phyloP scores from a whole-genome alignment of 352 stramenopile species.

The Plasmopara muralis region DNA sequence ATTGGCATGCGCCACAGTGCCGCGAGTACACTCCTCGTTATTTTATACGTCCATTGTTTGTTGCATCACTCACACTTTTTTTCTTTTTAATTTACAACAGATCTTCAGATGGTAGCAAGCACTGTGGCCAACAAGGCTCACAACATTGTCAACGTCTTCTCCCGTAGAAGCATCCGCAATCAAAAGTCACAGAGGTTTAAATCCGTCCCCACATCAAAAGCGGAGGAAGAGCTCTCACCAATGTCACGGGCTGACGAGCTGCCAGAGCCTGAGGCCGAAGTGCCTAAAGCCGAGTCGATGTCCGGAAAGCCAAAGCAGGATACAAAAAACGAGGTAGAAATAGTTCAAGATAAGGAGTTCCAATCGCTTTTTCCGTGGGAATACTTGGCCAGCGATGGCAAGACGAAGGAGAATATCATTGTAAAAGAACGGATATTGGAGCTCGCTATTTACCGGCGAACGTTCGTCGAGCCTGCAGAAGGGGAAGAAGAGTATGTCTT shows the following conservation, averaged over 20 bases:
- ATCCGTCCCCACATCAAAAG: conserved; percentile 18
- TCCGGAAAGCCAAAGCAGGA: conserved; percentile 6
- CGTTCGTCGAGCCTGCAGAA: conserved; percentile 47
- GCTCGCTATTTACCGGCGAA: conserved; percentile 55
- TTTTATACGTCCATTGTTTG: conserved; percentile 4
- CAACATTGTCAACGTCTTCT: conserved; percentile 21
- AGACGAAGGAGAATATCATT: conserved; percentile 27
- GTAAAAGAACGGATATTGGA: conserved; percentile 52
- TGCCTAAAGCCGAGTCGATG: conserved; percentile 9
- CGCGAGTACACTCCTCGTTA: conserved; percentile 18
- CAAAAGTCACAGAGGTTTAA: conserved; percentile 16
- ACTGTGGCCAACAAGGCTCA: conserved; percentile 29
- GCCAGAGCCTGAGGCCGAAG: conserved; percentile 18
- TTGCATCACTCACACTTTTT: conserved; percentile 14
- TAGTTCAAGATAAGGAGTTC: conserved; percentile 10
- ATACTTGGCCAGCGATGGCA: conserved; percentile 25
- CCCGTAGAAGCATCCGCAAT: conserved; percentile 15
- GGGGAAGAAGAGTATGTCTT: conserved; percentile 68
- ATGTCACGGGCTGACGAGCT: conserved; percentile 21
- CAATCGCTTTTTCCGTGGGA: conserved; percentile 46
- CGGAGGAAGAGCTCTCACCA: conserved; percentile 24
- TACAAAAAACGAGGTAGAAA: conserved; percentile 9
- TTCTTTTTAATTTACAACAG: conserved; percentile 10
- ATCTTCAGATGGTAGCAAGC: conserved; percentile 30
- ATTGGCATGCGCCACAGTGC: conserved; percentile 35